Base-by-base conservation (phyloP, 805 yeast species). In the Candida oleophila region DNA sequence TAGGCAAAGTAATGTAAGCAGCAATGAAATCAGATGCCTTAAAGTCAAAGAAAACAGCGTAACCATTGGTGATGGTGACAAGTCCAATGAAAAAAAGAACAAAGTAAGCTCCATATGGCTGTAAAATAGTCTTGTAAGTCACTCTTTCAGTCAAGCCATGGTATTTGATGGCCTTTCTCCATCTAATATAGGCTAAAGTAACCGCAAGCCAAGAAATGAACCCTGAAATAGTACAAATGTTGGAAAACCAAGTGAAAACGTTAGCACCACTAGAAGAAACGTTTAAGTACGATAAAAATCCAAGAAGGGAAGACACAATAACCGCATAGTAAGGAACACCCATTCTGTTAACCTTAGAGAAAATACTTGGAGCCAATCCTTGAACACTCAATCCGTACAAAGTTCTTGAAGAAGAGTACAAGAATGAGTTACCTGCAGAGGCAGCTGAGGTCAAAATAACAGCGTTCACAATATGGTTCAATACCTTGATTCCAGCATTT, bases 61-160 rank as follows among this genome's bases (percentile, higher is more conserved):
- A 86, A 47, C 91, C 91, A 55, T 86, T 85, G n/a, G 90, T 84
- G 40, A 86, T 43, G 25, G 83, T 68, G 44, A 86, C 57, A n/a
- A 86, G 25, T 3, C 72, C 48, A 46, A 83, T 73, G 50, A 82
- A 61, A 35, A 69, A 53, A 30, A 83, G 63, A 4, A 80, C 75
- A 49, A 77, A 77, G 57, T 77, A 83, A 3, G 85, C 76, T 42
- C 83, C 78, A 51, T 67, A 76, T 36, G 87, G 83, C 63, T 81
- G 86, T 21, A 76, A 65, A 22, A 67, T 64, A 1, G 87, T 76
- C 54, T 65, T 77, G 70, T 70, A 85, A 7, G 88, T 80, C 30
- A 81, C 71, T 57, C 87, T 76, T 43, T 80, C 82, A 48, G 66
- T 63, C 42, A 84, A 61, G 34, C 69, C 69, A 55, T 84, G 81